Percentiles rank a stretch among this genome's conserved stretches.
These are phyloP conservation scores for Lecanicillium sp. DNA, from an alignment of 2,329 filamentous ascomycete genomes.

Conservation along the genomic window DNA sequence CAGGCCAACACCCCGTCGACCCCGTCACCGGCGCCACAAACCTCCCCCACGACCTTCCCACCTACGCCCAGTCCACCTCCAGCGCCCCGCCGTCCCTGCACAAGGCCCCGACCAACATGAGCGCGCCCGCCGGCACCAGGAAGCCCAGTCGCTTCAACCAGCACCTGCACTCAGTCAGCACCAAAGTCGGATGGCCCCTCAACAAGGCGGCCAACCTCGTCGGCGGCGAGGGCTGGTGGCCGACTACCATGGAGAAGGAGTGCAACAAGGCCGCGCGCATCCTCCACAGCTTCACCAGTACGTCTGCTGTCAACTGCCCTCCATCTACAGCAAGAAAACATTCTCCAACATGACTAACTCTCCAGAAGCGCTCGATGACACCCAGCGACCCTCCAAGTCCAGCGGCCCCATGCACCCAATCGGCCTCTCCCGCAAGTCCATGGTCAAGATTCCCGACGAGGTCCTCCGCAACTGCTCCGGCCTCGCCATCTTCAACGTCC, in stretches of 20 bases:
- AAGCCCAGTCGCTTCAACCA: constrained; percentile 29
- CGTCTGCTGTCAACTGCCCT: constrained; percentile 5
- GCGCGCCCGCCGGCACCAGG: neutral
- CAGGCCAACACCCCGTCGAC: neutral
- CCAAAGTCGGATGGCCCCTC: constrained; percentile 58
- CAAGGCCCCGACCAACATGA: neutral
- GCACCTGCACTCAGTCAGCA: constrained; percentile 57
- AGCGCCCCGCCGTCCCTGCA: neutral
- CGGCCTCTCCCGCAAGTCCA: constrained; percentile 23
- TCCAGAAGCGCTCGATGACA: constrained; percentile 13
- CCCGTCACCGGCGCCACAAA: neutral
- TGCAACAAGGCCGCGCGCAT: constrained; percentile 71
- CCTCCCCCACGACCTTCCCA: neutral
- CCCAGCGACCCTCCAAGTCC: constrained; percentile 11
- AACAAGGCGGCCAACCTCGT: constrained; percentile 62
- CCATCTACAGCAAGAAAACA: neutral
- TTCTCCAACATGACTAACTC: constrained; percentile 7
- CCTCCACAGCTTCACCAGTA: constrained; percentile 62
- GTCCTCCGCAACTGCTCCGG: constrained; percentile 49
- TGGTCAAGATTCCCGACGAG: constrained; percentile 29
- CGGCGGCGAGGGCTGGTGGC: constrained; percentile 70
- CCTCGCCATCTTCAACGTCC: constrained; percentile 56
- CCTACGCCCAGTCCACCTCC: neutral
- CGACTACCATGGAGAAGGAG: constrained; percentile 65
- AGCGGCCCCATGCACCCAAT: constrained; percentile 22